Base-by-base conservation (phyloP, 1,139 yeast genomes). In the Geotrichum bryndzae region DNA sequence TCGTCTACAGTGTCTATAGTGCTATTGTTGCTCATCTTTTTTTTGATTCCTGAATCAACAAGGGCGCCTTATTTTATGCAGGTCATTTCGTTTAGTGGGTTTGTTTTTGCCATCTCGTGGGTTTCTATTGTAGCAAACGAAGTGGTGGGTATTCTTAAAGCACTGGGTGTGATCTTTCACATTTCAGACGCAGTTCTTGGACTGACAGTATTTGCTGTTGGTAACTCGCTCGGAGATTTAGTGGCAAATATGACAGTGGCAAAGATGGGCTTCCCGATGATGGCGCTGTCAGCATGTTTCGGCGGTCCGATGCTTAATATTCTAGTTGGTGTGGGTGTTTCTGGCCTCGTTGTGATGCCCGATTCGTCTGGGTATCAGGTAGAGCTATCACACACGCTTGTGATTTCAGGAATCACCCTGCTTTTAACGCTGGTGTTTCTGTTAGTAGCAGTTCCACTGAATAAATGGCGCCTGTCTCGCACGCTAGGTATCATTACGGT, bases 201-300 rank as follows among this genome's bases (percentile, higher is more conserved):
- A 0, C 76, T 90, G 31, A 91, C 97, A 0, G 82, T 92, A 0
- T 91, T 92, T 77, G 97, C 98, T 0, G 77, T 92, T 67, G 99
- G 99, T 7, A 94, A 92, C 72, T 91, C 97, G 0, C 76, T 90
- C 4, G 97, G 97, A 5, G 99, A 94, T 69, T 79, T 92, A 60
- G 85, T 92, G 1, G 88, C 97, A 0, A 91, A 94, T 69, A 78
- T 87, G 58, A 88, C 96, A 0, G 85, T 94, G 59, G 94, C 97
- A 0, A 80, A 78, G 65, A 84, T 90, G 84, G 97, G 97, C 0
- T 87, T 86, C 77, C 92, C 97, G 0, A 81, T 88, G 65, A 90
- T 92, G 94, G 97, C 98, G 0, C 79, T 94, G 52, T 88, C 96
- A 15, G 97, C 98, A 0, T 92, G 97, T 70, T 89, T 91, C 73